Base-by-base conservation (phyloP, 176 grass and related monocot genomes). In the Cenchrus americanus region DNA sequence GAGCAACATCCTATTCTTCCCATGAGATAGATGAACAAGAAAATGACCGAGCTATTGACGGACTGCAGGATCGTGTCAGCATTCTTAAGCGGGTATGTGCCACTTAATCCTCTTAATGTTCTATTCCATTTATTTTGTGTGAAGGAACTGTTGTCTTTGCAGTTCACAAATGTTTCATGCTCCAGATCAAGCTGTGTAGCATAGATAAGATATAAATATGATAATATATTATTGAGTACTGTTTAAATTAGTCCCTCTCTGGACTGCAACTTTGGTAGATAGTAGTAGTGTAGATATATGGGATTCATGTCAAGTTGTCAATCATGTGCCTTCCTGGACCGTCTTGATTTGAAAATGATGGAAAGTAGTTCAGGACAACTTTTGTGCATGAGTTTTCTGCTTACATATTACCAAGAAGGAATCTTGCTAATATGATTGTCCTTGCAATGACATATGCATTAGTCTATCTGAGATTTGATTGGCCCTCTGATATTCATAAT, bases 1-100 rank as follows among this genome's bases (percentile, higher is more conserved):
- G 83, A 14, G 80, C 93, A 54, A 79, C 93, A 71, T 71, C 93
- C 76, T 92, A 92, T 78, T 94, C 91, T 62, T 90, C 93, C 48
- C 91, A 91, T 88, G 96, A 98, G 85, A 95, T 94, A 85, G 91
- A 93, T 66, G 89, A 95, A 14, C 89, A 92, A 71, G 91, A 91
- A 34, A 98, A 98, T 78, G 91, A 96, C 82, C 83, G 64, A 85
- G 93, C 87, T 83, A 61, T 98, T 59, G 91, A 93, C 87, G 96
- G 96, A 79, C 82, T 98, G 62, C 91, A 98, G 84, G 96, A 98
- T 88, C 89, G 96, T 90, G 93, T 95, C 83, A 98, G 77, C 83
- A 92, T 94, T 90, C 87, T 98, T 27, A 98, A 98, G 78, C 90
- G 93, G 89, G 96, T 98, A 92, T 92, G 82, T 60, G 48, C 40